These are phyloP conservation scores for Cercospora citrullina DNA, from an alignment of 2,329 filamentous ascomycete genomes.

Conservation along the genomic window DNA sequence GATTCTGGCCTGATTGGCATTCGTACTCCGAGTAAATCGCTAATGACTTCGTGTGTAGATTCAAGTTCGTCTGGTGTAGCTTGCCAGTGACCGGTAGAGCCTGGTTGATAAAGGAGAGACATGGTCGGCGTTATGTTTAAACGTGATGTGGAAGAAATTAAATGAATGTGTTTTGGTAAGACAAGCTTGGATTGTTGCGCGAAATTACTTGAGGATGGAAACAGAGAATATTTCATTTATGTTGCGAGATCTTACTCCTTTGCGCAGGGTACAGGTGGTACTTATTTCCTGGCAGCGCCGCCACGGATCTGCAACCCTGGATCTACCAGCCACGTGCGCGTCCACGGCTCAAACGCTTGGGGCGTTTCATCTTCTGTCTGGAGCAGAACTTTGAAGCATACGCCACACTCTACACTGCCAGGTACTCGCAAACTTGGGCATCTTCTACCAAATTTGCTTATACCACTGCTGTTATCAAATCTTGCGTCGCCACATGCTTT, in stretches of 20 bases:
- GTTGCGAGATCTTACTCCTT: not conserved
- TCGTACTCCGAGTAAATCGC: slow-evolving; percentile 17
- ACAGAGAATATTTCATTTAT: slow-evolving; percentile 5
- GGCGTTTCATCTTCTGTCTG: slow-evolving; percentile 6
- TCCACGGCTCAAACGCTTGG: slow-evolving; percentile 6
- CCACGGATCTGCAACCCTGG: slow-evolving; percentile 13
- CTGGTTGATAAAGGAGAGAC: slow-evolving; percentile 15
- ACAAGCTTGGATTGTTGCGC: not conserved
- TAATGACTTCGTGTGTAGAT: slow-evolving; percentile 15
- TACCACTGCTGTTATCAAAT: not conserved
- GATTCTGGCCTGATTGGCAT: not conserved
- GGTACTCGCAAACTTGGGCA: not conserved
- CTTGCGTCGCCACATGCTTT: not conserved
- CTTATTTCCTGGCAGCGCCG: slow-evolving; percentile 11
- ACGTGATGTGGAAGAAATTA: slow-evolving; percentile 7
- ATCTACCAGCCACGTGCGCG: slow-evolving; percentile 6
- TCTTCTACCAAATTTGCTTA: not conserved
- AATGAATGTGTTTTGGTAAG: slow-evolving; percentile 9
- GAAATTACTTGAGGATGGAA: slow-evolving; percentile 10
- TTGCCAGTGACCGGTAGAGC: slow-evolving; percentile 16
- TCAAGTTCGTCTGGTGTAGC: slow-evolving; percentile 14
- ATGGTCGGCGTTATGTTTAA: slow-evolving; percentile 12
- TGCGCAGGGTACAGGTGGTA: not conserved
- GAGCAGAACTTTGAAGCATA: not conserved
- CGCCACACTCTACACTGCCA: slow-evolving; percentile 1